Percentiles rank a stretch among this genome's conserved stretches.
These are phyloP conservation scores for Cytospora chrysosperma DNA, from an alignment of 2,329 filamentous ascomycete genomes.

Conservation along the genomic window DNA sequence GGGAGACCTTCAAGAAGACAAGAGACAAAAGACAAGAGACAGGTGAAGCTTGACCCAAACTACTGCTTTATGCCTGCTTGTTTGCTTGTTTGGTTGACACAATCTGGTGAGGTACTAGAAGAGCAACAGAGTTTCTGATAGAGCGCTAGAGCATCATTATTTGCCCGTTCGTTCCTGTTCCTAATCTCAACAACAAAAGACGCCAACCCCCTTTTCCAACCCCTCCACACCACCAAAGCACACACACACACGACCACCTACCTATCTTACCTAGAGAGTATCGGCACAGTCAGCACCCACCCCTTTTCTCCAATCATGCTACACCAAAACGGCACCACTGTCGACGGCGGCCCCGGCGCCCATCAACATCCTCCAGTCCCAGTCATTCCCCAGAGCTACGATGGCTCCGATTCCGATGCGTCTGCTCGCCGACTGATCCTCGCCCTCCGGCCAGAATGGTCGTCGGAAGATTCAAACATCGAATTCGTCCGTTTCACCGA, in stretches of 20 bases:
- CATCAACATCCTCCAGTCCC: slow-evolving; percentile 42
- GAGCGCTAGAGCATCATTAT: neutral
- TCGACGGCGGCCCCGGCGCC: slow-evolving; percentile 39
- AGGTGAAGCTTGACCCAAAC: no score
- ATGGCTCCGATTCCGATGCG: slow-evolving; percentile 68
- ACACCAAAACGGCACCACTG: slow-evolving; percentile 18
- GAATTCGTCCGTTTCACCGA: slow-evolving; percentile 92
- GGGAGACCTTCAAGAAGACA: slow-evolving; percentile 2
- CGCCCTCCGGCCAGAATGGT: slow-evolving; percentile 81
- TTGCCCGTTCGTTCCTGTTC: neutral
- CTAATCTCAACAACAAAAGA: neutral
- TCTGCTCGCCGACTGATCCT: slow-evolving; percentile 80
- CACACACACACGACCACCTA: slow-evolving; percentile 14
- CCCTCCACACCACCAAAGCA: slow-evolving; percentile 17
- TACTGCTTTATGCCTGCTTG: no score
- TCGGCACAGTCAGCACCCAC: neutral
- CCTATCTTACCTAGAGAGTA: neutral
- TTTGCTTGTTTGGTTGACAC: neutral
- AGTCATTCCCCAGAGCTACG: slow-evolving; percentile 75
- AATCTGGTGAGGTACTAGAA: neutral
- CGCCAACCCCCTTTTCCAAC: slow-evolving; percentile 2
- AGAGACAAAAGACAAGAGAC: no score
- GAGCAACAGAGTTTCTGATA: neutral
- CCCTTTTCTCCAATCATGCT: slow-evolving; percentile 6
- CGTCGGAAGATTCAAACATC: slow-evolving; percentile 58